Conservation (phyloP, 139 green algal genomes). For the Chlorella sp. region DNA sequence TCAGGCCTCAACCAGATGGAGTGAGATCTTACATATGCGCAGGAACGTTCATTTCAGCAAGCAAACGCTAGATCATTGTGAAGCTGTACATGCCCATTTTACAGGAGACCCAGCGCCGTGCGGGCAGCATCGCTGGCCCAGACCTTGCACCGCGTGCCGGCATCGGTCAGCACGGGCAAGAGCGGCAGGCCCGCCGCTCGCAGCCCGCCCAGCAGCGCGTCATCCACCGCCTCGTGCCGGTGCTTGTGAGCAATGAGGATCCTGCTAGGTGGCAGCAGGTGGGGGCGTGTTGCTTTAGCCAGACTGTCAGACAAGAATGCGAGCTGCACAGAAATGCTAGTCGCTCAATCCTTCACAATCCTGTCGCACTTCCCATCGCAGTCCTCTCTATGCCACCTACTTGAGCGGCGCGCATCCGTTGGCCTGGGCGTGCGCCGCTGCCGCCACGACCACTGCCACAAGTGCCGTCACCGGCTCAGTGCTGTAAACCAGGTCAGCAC, state of each 20-base stretch:
- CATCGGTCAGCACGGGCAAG: neutral
- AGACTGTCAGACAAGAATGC: too few relatives aligned
- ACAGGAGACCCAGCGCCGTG: neutral
- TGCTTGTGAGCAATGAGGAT: slow-evolving; percentile 29
- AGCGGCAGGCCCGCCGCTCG: neutral
- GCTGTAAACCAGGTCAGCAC: slow-evolving; percentile 31
- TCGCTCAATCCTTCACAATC: too few relatives aligned
- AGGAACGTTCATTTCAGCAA: too few relatives aligned
- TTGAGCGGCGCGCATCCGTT: too few relatives aligned
- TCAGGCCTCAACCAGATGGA: too few relatives aligned
- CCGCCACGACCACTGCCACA: neutral
- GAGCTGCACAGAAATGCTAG: too few relatives aligned
- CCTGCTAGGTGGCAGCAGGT: neutral
- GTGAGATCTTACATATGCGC: too few relatives aligned
- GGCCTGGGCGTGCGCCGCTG: neutral
- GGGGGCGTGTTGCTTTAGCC: too few relatives aligned
- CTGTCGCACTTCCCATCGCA: too few relatives aligned
- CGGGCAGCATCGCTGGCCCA: slow-evolving; percentile 14
- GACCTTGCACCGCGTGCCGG: neutral
- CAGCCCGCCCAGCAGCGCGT: slow-evolving; percentile 4
- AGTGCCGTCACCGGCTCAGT: neutral
- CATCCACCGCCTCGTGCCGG: slow-evolving; percentile 23
- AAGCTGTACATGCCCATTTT: neutral
- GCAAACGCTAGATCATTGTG: too few relatives aligned
- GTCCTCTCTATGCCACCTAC: too few relatives aligned